A percentile compares a stretch with the other conserved stretches of the same genome.
Conservation (phyloP, 2,329 filamentous ascomycete species). For the Trichoderma polysporum region DNA sequence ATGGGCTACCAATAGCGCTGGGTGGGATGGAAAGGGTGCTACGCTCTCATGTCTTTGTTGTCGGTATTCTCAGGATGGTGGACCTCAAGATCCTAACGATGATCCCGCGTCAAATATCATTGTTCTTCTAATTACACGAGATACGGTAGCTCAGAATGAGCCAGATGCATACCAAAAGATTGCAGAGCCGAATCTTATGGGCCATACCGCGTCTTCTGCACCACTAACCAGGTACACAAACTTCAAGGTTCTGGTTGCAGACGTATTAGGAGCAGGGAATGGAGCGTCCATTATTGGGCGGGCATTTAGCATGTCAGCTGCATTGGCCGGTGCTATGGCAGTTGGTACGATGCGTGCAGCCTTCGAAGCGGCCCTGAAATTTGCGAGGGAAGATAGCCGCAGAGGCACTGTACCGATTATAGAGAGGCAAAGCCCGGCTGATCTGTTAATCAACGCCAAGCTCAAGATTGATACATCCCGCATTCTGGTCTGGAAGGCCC, state of each 20-base stretch:
- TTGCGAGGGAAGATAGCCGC: not conserved
- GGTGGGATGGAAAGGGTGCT: constrained; percentile 3
- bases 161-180: not conserved
- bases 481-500: not conserved
- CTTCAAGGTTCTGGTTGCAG: not conserved
- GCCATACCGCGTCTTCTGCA: not conserved
- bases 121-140: not conserved
- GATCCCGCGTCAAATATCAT: not conserved
- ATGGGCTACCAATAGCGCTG: constrained; percentile 1
- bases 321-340: not conserved
- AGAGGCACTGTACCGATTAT: not conserved
- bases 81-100: not conserved
- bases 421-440: constrained; percentile 6
- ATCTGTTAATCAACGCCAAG: not conserved
- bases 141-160: not conserved
- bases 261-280: not conserved
- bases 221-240: not conserved
- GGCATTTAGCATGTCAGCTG: constrained; percentile 6
- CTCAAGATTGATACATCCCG: constrained; percentile 1
- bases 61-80: not conserved
- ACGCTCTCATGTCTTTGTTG: not conserved
- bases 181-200: constrained; percentile 6
- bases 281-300: not conserved
- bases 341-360: constrained; percentile 5
- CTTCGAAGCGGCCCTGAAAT: constrained; percentile 4